Evolutionary conservation across 192 early-diverging fungal genomes (phyloP), one percentile per base, ranked within the genome.

Genomic region (Thamnidium elegans): DNA sequence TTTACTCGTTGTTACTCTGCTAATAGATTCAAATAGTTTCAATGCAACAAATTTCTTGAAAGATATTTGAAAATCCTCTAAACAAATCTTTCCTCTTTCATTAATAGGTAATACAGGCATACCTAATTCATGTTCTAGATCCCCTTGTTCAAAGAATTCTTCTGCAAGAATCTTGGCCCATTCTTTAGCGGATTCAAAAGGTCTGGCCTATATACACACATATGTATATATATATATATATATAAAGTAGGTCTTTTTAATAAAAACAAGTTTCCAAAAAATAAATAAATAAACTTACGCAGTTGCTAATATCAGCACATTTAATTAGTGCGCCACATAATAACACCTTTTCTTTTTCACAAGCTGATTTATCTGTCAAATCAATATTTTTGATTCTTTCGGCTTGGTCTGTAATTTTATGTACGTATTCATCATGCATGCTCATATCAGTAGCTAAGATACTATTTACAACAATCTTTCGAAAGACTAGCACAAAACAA

Each of bases 361-460:
- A 79, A 23, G 73, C 67, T 3, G 73, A 67, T 42, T 73, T 67
- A 51, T 79, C 72, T 8, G 69, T 70, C 7, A 79, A 75, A 23
- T 76, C 62, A 21, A 74, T 19, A 7, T 73, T 62, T 58, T 74
- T 68, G 30, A 88, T 74, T 53, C 86, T 82, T 64, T 78, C 70
- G 31, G 73, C 73, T 68, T 86, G 84, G 8, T 84, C 85, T 44
- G 81, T 80, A 72, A 89, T 86, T 67, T 84, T 86, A 55, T 73
- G 75, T 43, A 91, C 89, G 69, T 89, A 92, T 58, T 91, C 89
- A 69, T 85, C 86, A 67, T 92, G 91, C 45, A 87, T 79, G 19
- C 84, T 84, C 91, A 92, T 92, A 67, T 92, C 91, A 0, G 91
- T 92, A 0, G 91, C 91, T 62, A 92, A 64, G 50, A 92, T 90